Evolutionary conservation across 2,329 filamentous ascomycete genomes (phyloP), one percentile per base, ranked within the genome.

Genomic region (Chaetomium strumarium): DNA sequence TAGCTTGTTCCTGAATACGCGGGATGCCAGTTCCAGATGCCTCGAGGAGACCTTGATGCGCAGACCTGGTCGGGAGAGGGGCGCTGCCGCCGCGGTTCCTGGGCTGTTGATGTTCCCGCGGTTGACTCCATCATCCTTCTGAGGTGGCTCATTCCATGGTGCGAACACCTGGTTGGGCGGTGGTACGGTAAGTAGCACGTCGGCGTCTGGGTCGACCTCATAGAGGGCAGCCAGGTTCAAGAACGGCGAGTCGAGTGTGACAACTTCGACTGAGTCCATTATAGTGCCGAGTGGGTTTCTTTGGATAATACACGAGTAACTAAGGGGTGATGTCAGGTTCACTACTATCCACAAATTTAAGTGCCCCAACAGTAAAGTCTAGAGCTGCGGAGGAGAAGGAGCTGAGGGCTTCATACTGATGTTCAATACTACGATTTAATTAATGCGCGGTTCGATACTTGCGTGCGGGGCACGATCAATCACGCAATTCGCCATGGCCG

Each of bases 41-140:
- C 62, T 65, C 2, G 67, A 68, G 1, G 68, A 71, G 13, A 65
- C 62, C 50, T 69, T 69, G 63, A 69, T 63, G 51, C 64, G 64
- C 44, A 68, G 57, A 3, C 64, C 65, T 1, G 58, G 49, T 44
- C 47, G 6, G 55, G 53, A 10, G 55, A 51, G 6, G 48, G 51
- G 5, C 3, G 42, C 24, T 9, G 47, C 37, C 5, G 58, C 55
- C 11, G 38, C 46, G 3, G 56, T 39, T 9, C 45, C n/a, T 14
- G 34, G 5, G 5, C 11, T 13, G 11, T 10, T 31, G 8, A 40
- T 52, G 19, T 45, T n/a, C 12, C 38, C 45, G 24, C 52, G 45
- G 37, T 56, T 46, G 46, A 48, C n/a, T n/a, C n/a, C 30, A 39
- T 46, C 40, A 11, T 47, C 20, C n/a, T 40, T 20, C 2, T 24